Evolutionary conservation across 176 grass and related monocot genomes (phyloP).

Genomic region (Cymbopogon citratus): DNA sequence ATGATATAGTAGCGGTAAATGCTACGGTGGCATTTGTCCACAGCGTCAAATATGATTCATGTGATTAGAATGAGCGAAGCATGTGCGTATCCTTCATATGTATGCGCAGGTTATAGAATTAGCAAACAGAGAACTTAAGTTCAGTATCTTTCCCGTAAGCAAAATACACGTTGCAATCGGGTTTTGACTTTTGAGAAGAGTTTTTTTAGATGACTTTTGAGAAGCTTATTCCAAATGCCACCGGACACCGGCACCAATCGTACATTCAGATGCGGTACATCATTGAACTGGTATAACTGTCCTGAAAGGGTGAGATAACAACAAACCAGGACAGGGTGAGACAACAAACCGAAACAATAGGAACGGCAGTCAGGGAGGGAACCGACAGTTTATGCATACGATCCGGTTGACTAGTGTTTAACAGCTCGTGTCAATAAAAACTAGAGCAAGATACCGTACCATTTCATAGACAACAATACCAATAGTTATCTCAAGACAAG

Average conservation of each 20-base stretch:
- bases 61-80: not conserved
- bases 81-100: not conserved
- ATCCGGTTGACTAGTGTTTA: not conserved
- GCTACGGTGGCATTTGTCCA: not conserved
- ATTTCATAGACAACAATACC: not conserved
- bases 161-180: not conserved
- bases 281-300: not conserved
- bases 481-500: not conserved
- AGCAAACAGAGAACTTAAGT: not conserved
- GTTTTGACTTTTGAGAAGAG: not conserved
- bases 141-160: not conserved
- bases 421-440: not conserved
- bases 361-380: not conserved
- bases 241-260: not conserved
- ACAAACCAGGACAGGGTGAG: not conserved
- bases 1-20: not conserved
- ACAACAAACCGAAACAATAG: not conserved
- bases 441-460: not conserved
- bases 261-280: not conserved
- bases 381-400: not conserved
- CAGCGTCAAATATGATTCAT: not conserved
- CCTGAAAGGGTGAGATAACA: not conserved
- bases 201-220: not conserved
- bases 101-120: not conserved
- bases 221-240: not conserved